Evolutionary conservation across 495 filamentous ascomycete species (phyloP).

Genomic region (Podospora australis): DNA sequence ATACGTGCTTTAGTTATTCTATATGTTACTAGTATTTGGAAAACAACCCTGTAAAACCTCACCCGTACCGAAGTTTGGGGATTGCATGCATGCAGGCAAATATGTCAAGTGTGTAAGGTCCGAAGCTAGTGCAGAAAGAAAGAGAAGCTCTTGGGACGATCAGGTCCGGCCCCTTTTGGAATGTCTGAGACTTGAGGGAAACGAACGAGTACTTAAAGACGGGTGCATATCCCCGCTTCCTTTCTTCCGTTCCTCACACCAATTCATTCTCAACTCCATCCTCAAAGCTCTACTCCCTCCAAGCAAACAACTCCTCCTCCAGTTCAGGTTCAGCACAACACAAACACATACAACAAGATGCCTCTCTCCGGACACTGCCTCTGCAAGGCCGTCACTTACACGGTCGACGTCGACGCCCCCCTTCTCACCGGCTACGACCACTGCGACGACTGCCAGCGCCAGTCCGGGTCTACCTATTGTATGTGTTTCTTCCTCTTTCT

Average conservation of each 20-base stretch:
- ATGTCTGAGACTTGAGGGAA: too few species aligned
- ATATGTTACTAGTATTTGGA: neutral
- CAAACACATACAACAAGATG: conserved; percentile 41
- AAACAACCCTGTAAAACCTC: conserved; percentile 1
- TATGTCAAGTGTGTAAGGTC: too few species aligned
- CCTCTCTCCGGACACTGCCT: conserved; percentile 63
- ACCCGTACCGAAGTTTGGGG: too few species aligned
- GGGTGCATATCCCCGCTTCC: neutral
- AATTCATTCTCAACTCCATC: neutral
- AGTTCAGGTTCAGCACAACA: neutral
- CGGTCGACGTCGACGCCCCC: conserved; percentile 48
- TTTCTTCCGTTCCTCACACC: neutral
- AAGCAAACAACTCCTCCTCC: neutral
- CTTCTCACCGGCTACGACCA: conserved; percentile 58
- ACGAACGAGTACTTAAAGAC: neutral
- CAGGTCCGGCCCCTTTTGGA: too few species aligned
- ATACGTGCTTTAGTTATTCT: neutral
- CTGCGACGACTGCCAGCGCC: conserved; percentile 68
- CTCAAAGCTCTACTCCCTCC: neutral
- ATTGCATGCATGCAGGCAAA: too few species aligned
- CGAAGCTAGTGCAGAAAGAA: too few species aligned
- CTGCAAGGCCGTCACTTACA: conserved; percentile 63
- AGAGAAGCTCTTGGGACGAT: too few species aligned
- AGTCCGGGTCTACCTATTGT: conserved; percentile 65
- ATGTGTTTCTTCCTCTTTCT: conserved; percentile 13